These are phyloP conservation scores for Entophlyctis helioformis DNA, from an alignment of 192 early-diverging fungal species.

Conservation along the genomic window DNA sequence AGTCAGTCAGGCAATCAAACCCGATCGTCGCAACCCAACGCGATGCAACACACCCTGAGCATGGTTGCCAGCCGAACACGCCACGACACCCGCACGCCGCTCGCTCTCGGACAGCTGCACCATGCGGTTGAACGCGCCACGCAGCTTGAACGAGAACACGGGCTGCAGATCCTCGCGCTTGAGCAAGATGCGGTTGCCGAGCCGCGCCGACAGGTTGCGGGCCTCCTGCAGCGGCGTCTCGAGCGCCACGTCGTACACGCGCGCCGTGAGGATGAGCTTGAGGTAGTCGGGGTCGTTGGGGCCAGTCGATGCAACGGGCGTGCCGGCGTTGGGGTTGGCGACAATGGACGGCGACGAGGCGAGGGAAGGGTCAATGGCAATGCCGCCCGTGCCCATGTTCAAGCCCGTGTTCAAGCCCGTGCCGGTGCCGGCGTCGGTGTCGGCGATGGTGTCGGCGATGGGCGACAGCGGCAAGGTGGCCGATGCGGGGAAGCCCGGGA, in stretches of 20 bases:
- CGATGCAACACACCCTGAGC: constrained; percentile 84
- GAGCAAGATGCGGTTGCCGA: constrained; percentile 58
- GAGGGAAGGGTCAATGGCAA: background rate
- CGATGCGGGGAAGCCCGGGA: no score
- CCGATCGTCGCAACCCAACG: no score
- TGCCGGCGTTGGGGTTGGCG: constrained; percentile 3
- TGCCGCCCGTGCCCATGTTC: no score
- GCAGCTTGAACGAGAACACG: constrained; percentile 96
- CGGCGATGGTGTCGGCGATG: no score
- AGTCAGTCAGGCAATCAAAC: no score
- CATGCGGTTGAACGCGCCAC: constrained; percentile 94
- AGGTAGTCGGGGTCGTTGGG: constrained; percentile 91
- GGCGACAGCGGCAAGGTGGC: no score
- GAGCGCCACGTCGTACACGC: constrained; percentile 84
- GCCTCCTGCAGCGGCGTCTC: constrained; percentile 85
- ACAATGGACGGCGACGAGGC: background rate
- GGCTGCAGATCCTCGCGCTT: constrained; percentile 97
- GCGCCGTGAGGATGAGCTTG: constrained; percentile 82
- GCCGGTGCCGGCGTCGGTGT: no score
- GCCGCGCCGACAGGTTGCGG: constrained; percentile 63
- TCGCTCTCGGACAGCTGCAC: constrained; percentile 69
- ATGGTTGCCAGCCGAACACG: constrained; percentile 97
- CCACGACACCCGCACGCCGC: constrained; percentile 75
- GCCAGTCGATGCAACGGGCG: no score
- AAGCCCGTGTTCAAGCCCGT: no score